Conservation (phyloP, 2,329 filamentous ascomycete species). For the Hyphodiscus sp. region DNA sequence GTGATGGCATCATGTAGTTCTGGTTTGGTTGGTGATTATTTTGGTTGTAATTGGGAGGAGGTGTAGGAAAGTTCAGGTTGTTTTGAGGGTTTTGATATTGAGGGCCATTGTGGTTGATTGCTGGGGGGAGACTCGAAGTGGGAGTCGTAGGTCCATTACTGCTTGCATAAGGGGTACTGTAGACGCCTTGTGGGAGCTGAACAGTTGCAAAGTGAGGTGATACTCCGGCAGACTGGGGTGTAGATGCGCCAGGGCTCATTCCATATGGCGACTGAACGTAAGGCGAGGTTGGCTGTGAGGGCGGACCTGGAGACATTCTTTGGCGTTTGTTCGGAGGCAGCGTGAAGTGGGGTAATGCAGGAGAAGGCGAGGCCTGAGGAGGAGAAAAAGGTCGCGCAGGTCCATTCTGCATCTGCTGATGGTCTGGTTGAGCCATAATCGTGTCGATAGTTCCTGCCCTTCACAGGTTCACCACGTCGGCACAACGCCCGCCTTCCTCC, state of each 20-base stretch:
- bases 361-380: constrained; percentile 55
- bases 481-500: constrained; percentile 27
- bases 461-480: constrained; percentile 22
- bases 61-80: constrained; percentile 17
- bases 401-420: constrained; percentile 30
- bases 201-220: constrained; percentile 29
- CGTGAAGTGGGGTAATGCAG: constrained; percentile 49
- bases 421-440: constrained; percentile 31
- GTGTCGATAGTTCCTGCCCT: constrained; percentile 5
- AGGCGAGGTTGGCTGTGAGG: constrained; percentile 60
- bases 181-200: constrained; percentile 24
- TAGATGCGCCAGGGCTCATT: constrained; percentile 37
- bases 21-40: constrained; percentile 13
- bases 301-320: constrained; percentile 61
- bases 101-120: constrained; percentile 26
- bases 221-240: constrained; percentile 17
- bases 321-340: constrained; percentile 69
- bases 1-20: constrained; percentile 31
- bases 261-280: constrained; percentile 48
- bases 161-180: constrained; percentile 30
- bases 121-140: constrained; percentile 19
- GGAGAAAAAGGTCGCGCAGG: constrained; percentile 55
- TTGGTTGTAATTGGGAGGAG: constrained; percentile 7
- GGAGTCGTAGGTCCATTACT: constrained; percentile 17
- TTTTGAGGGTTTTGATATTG: constrained; percentile 22